Evolutionary conservation across 2,329 filamentous ascomycete genomes (phyloP).

Genomic region (Pestalotiopsis fici): DNA sequence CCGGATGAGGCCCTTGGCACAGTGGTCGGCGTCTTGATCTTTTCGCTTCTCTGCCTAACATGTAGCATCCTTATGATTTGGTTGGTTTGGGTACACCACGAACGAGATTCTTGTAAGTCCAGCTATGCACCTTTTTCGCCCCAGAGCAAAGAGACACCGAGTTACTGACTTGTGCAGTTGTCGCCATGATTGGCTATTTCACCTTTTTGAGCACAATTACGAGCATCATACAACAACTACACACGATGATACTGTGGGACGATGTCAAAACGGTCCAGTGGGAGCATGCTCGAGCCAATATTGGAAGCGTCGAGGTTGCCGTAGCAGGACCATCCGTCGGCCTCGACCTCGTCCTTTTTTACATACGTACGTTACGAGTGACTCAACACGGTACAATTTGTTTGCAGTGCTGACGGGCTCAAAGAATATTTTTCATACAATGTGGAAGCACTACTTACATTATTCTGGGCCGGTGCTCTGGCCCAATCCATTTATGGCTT

Average conservation of each 20-base stretch:
- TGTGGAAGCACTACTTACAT: conserved; percentile 44
- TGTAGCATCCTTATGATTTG: conserved; percentile 34
- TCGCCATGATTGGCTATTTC: conserved; percentile 38
- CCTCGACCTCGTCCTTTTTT: conserved; percentile 44
- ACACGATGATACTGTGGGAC: conserved; percentile 39
- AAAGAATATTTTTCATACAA: conserved; percentile 52
- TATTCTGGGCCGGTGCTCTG: conserved; percentile 45
- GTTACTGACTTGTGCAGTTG: conserved; percentile 29
- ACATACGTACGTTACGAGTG: conserved; percentile 41
- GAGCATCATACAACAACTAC: conserved; percentile 43
- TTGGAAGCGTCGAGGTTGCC: conserved; percentile 40
- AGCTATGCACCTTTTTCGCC: background rate
- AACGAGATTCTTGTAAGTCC: conserved; percentile 41
- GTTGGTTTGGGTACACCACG: conserved; percentile 39
- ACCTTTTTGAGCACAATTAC: conserved; percentile 35
- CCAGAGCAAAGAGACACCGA: background rate
- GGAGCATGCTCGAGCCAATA: conserved; percentile 31
- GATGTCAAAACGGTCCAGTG: conserved; percentile 41
- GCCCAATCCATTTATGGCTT: conserved; percentile 34
- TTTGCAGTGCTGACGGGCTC: background rate
- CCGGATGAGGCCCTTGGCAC: conserved; percentile 32
- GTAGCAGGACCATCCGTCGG: conserved; percentile 41
- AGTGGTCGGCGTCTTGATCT: conserved; percentile 34
- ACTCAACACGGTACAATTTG: background rate
- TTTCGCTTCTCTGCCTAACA: conserved; percentile 34